phyloP scores from a whole-genome alignment of 2,329 filamentous ascomycete genomes.

The Epichloe hybrida region DNA sequence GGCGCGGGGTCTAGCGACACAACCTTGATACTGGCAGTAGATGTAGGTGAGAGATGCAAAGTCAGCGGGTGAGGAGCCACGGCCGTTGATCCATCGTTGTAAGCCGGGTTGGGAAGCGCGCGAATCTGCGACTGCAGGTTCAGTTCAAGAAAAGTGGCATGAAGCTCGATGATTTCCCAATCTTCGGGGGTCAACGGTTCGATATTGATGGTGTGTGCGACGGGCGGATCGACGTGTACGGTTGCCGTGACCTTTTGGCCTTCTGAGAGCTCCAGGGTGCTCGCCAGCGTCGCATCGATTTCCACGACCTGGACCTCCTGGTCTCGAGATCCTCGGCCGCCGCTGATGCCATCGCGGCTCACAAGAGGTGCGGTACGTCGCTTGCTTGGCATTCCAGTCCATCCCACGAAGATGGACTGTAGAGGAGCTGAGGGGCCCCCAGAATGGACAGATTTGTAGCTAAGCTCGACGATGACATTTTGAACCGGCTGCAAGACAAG shows the following conservation, averaged over 20 bases:
- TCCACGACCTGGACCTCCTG: slow-evolving; percentile 70
- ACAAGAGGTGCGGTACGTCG: slow-evolving; percentile 62
- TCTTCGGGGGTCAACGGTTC: slow-evolving; percentile 87
- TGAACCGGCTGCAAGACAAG: slow-evolving; percentile 57
- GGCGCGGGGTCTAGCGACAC: slow-evolving; percentile 68
- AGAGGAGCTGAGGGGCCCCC: slow-evolving; percentile 33
- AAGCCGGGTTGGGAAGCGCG: slow-evolving; percentile 76
- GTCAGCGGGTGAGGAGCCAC: slow-evolving; percentile 65
- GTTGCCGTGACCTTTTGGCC: slow-evolving; percentile 61
- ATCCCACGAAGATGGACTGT: slow-evolving; percentile 75
- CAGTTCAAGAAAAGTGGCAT: slow-evolving; percentile 88
- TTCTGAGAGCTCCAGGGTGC: slow-evolving; percentile 62
- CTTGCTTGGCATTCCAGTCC: slow-evolving; percentile 97
- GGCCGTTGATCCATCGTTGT: slow-evolving; percentile 35
- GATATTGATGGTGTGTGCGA: slow-evolving; percentile 91
- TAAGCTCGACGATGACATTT: slow-evolving; percentile 91
- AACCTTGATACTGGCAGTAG: slow-evolving; percentile 82
- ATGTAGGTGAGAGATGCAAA: slow-evolving; percentile 86
- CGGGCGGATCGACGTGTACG: slow-evolving; percentile 78
- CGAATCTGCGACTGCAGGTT: slow-evolving; percentile 90
- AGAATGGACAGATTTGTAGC: slow-evolving; percentile 45
- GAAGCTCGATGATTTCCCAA: slow-evolving; percentile 97
- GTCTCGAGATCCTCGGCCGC: slow-evolving; percentile 48
- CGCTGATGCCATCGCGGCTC: slow-evolving; percentile 56
- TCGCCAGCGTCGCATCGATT: slow-evolving; percentile 73